These are phyloP conservation scores for Nemania sp. DNA, from an alignment of 2,329 filamentous ascomycete genomes.

Conservation along the genomic window DNA sequence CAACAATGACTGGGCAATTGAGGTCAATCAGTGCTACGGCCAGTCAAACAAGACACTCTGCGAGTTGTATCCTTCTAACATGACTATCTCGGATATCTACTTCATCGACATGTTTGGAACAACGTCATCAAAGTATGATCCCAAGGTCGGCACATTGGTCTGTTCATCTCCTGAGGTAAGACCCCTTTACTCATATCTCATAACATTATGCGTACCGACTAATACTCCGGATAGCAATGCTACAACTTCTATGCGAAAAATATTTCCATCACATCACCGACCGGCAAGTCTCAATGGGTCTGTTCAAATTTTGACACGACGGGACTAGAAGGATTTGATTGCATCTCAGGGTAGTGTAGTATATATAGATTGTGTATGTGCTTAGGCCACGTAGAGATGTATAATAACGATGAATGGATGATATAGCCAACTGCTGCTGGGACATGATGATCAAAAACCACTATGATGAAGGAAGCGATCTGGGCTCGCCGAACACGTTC, in stretches of 20 bases:
- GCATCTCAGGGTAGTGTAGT: constrained; percentile 28
- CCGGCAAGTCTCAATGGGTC: constrained; percentile 38
- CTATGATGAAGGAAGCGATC: too few relatives aligned
- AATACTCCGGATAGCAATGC: constrained; percentile 37
- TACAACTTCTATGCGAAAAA: constrained; percentile 41
- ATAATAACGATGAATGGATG: too few relatives aligned
- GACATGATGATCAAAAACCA: too few relatives aligned
- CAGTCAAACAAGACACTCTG: constrained; percentile 52
- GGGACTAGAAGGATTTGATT: constrained; percentile 41
- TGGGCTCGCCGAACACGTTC: too few relatives aligned
- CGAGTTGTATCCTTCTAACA: constrained; percentile 53
- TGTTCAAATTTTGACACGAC: constrained; percentile 41
- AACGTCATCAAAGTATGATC: constrained; percentile 59
- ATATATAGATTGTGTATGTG: background rate
- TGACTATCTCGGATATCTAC: constrained; percentile 67
- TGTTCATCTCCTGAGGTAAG: constrained; percentile 60
- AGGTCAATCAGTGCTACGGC: constrained; percentile 74
- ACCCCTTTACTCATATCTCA: background rate
- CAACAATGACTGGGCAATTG: constrained; percentile 74
- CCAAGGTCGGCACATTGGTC: constrained; percentile 60
- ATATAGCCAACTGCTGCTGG: too few relatives aligned
- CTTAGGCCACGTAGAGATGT: background rate
- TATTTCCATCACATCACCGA: constrained; percentile 39
- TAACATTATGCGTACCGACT: constrained; percentile 3
- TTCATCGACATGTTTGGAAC: constrained; percentile 68